A percentile compares a stretch with the other conserved stretches of the same genome.
These are phyloP conservation scores for Saccharomycopsis sp. DNA, from an alignment of 805 yeast species.

Conservation along the genomic window DNA sequence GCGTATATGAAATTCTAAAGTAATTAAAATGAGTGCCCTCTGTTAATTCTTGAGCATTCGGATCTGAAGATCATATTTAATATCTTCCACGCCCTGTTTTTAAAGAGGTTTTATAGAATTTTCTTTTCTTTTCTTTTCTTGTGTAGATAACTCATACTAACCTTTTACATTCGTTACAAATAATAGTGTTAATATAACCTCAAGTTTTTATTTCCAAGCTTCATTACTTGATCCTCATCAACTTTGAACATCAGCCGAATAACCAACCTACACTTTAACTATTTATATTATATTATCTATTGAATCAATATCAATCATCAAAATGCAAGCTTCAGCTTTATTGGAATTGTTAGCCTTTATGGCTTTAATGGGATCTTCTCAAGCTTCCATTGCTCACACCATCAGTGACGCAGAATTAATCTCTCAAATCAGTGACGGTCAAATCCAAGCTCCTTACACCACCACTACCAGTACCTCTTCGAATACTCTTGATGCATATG, in stretches of 20 bases:
- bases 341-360: slow-evolving; percentile 13
- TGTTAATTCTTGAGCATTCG: background rate
- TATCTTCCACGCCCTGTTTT: background rate
- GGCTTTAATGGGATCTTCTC: slow-evolving; percentile 11
- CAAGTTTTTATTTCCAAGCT: background rate
- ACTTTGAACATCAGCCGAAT: background rate
- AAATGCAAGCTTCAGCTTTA: slow-evolving; percentile 17
- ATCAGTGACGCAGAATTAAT: slow-evolving; percentile 12
- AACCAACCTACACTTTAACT: background rate
- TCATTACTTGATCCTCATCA: background rate
- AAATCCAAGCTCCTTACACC: slow-evolving; percentile 21
- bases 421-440: slow-evolving; percentile 20
- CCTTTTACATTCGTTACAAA: background rate
- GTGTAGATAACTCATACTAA: background rate
- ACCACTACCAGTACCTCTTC: slow-evolving; percentile 11
- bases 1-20: background rate
- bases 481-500: slow-evolving; percentile 12
- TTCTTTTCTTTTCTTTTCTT: background rate
- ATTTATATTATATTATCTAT: background rate
- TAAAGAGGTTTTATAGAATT: background rate
- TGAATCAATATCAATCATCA: background rate
- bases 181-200: background rate
- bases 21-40: background rate
- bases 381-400: slow-evolving; percentile 17
- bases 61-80: background rate